Conservation (phyloP, 2,329 filamentous ascomycete species). For the Neonectria magnoliae region DNA sequence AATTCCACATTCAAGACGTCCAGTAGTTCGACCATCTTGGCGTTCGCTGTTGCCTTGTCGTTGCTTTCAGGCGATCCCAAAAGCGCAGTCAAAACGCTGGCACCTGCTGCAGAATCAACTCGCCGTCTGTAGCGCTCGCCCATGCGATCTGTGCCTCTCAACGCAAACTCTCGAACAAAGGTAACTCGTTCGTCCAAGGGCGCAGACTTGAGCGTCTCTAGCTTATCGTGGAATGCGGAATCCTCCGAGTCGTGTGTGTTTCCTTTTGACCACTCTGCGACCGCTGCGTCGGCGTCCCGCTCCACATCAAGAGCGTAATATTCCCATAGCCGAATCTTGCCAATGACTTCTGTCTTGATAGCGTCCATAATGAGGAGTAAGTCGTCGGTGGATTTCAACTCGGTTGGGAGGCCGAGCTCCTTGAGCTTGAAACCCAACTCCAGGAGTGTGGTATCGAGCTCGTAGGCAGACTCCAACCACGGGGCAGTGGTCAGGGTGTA, state of each 20-base stretch:
- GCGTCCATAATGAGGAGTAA: slow-evolving; percentile 84
- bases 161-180: slow-evolving; percentile 74
- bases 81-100: slow-evolving; percentile 58
- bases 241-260: slow-evolving; percentile 64
- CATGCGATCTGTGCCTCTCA: slow-evolving; percentile 77
- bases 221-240: slow-evolving; percentile 43
- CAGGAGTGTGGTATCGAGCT: slow-evolving; percentile 71
- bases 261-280: slow-evolving; percentile 77
- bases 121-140: slow-evolving; percentile 81
- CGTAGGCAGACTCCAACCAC: slow-evolving; percentile 72
- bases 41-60: slow-evolving; percentile 60
- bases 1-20: slow-evolving; percentile 88
- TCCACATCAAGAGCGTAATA: slow-evolving; percentile 89
- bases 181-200: slow-evolving; percentile 63
- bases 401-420: slow-evolving; percentile 77
- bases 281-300: slow-evolving; percentile 71
- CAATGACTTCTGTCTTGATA: slow-evolving; percentile 83
- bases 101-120: slow-evolving; percentile 75
- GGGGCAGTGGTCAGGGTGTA: slow-evolving; percentile 95
- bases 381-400: slow-evolving; percentile 76
- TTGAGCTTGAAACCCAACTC: slow-evolving; percentile 81
- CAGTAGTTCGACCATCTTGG: slow-evolving; percentile 71
- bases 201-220: slow-evolving; percentile 60
- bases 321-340: slow-evolving; percentile 86
- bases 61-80: slow-evolving; percentile 71